Evolutionary conservation across 2,329 filamentous ascomycete species (phyloP), one percentile per base, ranked within the genome.

Genomic region (Cladophialophora bantiana): DNA sequence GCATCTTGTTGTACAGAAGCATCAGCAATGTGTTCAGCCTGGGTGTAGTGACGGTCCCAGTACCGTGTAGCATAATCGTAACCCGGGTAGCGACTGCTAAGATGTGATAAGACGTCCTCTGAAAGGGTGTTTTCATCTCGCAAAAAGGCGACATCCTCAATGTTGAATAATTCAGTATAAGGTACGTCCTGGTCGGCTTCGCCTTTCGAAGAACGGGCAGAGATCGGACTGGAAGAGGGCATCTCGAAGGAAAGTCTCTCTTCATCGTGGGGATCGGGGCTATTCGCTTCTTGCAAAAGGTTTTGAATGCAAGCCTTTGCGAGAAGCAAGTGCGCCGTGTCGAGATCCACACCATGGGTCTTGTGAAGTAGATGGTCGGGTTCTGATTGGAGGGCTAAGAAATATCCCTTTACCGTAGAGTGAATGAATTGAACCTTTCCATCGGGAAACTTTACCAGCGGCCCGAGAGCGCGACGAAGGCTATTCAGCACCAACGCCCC

Each of bases 91-190:
- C 34, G 53, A 35, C 26, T 32, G 12, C 38, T 55, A 26, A 67
- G 35, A 50, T 52, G 36, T 53, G 53, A 32, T 13, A 48, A 59
- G 42, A 53, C 42, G 15, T 61, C 55, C 32, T 65, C 57, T 32
- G 32, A 45, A 45, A 60, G 20, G 32, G 26, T 48, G n/a, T 61
- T 61, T 38, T 65, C 57, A 50, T 68, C 65, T 56, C 56, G 62
- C 40, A 68, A 34, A 57, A 68, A 68, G 32, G 54, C n/a, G 36
- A 67, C 61, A 55, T 68, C 65, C 54, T 56, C 62, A 50, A 68
- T 57, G 45, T 55, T 50, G 40, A 66, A 68, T 20, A 65, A 48
- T 35, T 61, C 65, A 36, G 32, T 20, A 34, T 32, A 65, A 59
- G 26, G 40, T 52, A n/a, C 36, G 12, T 60, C 55, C 50, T 67